Evolutionary conservation across 768 basidiomycete genomes (phyloP).

Genomic region (Suillus subalutaceus): DNA sequence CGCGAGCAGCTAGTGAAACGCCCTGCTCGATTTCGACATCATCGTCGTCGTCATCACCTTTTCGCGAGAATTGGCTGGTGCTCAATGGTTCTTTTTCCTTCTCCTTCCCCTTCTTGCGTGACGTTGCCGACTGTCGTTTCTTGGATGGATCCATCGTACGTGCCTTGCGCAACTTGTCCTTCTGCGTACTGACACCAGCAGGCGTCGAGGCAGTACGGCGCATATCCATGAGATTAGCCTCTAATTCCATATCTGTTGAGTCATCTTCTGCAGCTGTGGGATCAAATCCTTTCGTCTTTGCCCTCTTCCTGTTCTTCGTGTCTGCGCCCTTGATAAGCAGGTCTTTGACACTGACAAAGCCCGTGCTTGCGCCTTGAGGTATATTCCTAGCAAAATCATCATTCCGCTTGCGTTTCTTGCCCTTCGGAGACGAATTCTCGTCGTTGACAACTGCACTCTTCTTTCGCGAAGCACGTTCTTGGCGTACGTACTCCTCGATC

Average conservation of each 20-base stretch:
- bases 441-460: constrained; percentile 31
- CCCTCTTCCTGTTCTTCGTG: constrained; percentile 49
- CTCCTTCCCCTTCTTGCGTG: constrained; percentile 29
- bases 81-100: constrained; percentile 28
- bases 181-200: constrained; percentile 35
- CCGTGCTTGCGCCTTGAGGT: constrained; percentile 67
- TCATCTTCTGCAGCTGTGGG: constrained; percentile 59
- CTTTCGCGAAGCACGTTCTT: constrained; percentile 43
- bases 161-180: constrained; percentile 47
- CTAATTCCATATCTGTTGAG: constrained; percentile 68
- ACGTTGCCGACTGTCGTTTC: constrained; percentile 17
- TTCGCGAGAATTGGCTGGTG: constrained; percentile 45
- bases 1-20: constrained; percentile 19
- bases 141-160: constrained; percentile 42
- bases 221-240: constrained; percentile 50
- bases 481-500: constrained; percentile 71
- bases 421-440: constrained; percentile 32
- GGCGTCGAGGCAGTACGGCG: constrained; percentile 53
- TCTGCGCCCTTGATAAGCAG: constrained; percentile 53
- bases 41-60: constrained; percentile 54
- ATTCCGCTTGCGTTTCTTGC: constrained; percentile 70
- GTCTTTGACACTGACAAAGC: constrained; percentile 72
- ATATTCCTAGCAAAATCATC: constrained; percentile 71
- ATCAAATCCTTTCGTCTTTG: constrained; percentile 48
- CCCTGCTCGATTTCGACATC: constrained; percentile 59